Conservation (phyloP, 192 early-diverging fungal species). For the Lobosporangium transversale region DNA sequence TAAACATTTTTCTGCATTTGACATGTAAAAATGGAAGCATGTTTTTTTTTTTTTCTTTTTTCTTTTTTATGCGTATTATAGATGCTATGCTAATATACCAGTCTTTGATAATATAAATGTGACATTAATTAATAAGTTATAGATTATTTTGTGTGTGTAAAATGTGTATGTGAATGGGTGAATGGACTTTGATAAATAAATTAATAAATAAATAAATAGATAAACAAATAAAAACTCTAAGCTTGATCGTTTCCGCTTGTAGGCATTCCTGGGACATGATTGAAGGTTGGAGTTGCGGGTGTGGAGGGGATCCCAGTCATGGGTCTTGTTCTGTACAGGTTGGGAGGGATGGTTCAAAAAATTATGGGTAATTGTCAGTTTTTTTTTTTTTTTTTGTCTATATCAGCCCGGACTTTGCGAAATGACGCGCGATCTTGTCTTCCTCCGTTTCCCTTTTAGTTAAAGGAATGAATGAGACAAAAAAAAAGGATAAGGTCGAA, state of each 20-base stretch:
- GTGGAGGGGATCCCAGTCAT: constrained; percentile 3
- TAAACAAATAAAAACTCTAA: background rate
- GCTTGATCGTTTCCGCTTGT: background rate
- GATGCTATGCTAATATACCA: too few species aligned
- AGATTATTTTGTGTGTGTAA: too few species aligned
- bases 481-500: constrained; percentile 13
- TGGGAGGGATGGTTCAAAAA: constrained; percentile 1
- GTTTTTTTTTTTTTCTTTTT: too few species aligned
- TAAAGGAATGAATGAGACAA: constrained; percentile 3
- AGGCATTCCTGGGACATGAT: background rate
- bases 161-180: too few species aligned
- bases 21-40: too few species aligned
- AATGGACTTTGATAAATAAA: too few species aligned
- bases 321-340: constrained; percentile 7
- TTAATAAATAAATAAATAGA: too few species aligned
- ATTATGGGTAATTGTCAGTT: background rate
- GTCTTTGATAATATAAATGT: too few species aligned
- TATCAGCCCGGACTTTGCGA: constrained; percentile 83
- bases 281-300: background rate
- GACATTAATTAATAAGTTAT: too few species aligned
- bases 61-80: too few species aligned
- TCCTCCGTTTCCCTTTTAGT: constrained; percentile 75
- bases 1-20: too few species aligned
- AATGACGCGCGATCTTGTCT: constrained; percentile 79
- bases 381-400: constrained; percentile 44